These are phyloP conservation scores for Jaminaea rosea DNA, from an alignment of 1,284 basidiomycete genomes.

Conservation along the genomic window DNA sequence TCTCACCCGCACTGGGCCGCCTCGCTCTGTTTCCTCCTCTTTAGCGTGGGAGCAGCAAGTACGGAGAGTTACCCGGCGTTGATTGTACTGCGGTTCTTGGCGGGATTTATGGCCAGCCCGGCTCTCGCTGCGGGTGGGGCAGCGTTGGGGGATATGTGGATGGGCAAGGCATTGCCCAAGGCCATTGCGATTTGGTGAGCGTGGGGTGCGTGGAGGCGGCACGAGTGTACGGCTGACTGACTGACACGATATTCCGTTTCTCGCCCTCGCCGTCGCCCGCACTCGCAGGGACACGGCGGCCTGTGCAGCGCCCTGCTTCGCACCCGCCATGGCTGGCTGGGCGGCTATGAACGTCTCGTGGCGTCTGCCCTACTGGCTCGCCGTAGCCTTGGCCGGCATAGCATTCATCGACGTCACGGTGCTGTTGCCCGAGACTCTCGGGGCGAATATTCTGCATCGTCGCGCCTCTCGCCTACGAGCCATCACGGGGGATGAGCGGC, in stretches of 20 bases:
- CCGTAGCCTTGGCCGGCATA: constrained; percentile 38
- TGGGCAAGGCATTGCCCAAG: constrained; percentile 9
- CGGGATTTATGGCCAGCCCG: constrained; percentile 46
- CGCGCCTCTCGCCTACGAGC: constrained; percentile 13
- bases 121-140: constrained; percentile 45
- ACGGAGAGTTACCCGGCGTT: constrained; percentile 9
- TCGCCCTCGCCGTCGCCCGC: no score
- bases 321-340: constrained; percentile 27
- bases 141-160: constrained; percentile 25
- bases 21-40: constrained; percentile 15
- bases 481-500: constrained; percentile 2
- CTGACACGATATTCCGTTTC: no score
- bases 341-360: constrained; percentile 36
- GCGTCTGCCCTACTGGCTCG: constrained; percentile 41
- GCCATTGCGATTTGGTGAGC: no score
- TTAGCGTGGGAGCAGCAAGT: constrained; percentile 19
- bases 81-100: constrained; percentile 41
- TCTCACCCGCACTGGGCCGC: constrained; percentile 16
- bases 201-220: no score
- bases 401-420: constrained; percentile 19
- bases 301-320: constrained; percentile 25
- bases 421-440: constrained; percentile 17
- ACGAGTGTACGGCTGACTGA: no score
- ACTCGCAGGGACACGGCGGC: no score
- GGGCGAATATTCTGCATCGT: constrained; percentile 11